Evolutionary conservation across 1,284 basidiomycete species (phyloP).

Genomic region (Farysia itapuensis): DNA sequence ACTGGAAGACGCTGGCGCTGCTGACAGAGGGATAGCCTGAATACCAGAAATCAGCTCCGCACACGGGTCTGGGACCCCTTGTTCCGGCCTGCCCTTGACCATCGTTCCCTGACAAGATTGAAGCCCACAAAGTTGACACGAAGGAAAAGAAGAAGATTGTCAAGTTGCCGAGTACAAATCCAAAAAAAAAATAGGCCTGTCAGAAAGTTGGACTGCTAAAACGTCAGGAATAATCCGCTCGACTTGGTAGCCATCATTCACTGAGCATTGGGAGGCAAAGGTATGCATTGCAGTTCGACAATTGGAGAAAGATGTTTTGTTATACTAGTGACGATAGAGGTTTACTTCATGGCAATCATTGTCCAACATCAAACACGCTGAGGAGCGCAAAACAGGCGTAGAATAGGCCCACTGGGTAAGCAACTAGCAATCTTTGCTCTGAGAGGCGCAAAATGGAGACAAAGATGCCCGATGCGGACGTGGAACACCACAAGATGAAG

Average conservation of each 20-base stretch:
- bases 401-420: conserved; percentile 57
- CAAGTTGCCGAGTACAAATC: too few relatives aligned
- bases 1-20: conserved; percentile 6
- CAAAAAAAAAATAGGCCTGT: too few relatives aligned
- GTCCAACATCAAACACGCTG: conserved; percentile 51
- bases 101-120: conserved; percentile 4
- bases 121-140: background rate
- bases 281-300: too few relatives aligned
- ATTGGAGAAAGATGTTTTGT: too few relatives aligned
- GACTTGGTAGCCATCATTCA: too few relatives aligned
- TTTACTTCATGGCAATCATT: too few relatives aligned
- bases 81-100: conserved; percentile 39
- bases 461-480: conserved; percentile 58
- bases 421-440: conserved; percentile 57
- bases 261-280: too few relatives aligned
- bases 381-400: conserved; percentile 58
- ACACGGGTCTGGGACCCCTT: conserved; percentile 20
- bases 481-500: conserved; percentile 58
- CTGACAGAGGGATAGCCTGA: conserved; percentile 7
- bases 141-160: background rate
- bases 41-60: conserved; percentile 23
- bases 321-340: too few relatives aligned
- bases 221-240: too few relatives aligned
- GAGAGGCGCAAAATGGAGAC: conserved; percentile 54
- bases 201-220: too few relatives aligned